phyloP scores from a whole-genome alignment of 2,329 filamentous ascomycete species.

The Aspergillus sp. region DNA sequence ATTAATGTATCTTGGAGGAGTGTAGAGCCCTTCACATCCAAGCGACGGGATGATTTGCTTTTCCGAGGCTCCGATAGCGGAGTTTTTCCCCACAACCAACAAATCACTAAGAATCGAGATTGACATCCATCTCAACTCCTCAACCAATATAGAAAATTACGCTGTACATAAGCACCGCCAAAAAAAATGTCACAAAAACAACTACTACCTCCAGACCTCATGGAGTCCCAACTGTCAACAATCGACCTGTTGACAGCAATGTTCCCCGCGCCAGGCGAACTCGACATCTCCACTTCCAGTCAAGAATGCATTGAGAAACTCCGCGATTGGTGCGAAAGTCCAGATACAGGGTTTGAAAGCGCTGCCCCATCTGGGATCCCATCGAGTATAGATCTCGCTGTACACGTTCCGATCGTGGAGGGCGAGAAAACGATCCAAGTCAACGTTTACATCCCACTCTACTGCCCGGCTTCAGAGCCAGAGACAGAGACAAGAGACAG shows the following conservation, averaged over 20 bases:
- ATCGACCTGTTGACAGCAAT: slow-evolving; percentile 59
- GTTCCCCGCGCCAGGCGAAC: slow-evolving; percentile 50
- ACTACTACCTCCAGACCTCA: slow-evolving; percentile 48
- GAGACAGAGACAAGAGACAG: slow-evolving; percentile 17
- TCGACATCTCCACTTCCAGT: slow-evolving; percentile 48
- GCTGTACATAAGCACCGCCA: neutral
- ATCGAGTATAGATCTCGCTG: slow-evolving; percentile 27
- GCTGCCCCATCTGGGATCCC: slow-evolving; percentile 23
- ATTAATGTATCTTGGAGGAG: too few species aligned
- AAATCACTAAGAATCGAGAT: neutral
- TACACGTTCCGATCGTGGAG: slow-evolving; percentile 31
- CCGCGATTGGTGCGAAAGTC: slow-evolving; percentile 33
- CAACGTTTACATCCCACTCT: slow-evolving; percentile 35
- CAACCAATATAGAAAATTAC: neutral
- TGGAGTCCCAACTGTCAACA: slow-evolving; percentile 55
- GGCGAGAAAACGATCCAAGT: slow-evolving; percentile 33
- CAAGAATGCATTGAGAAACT: slow-evolving; percentile 32
- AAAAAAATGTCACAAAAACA: slow-evolving; percentile 22
- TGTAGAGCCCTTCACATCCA: neutral
- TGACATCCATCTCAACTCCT: neutral
- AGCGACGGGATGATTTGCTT: neutral
- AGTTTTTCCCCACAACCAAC: neutral
- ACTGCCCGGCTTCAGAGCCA: slow-evolving; percentile 12
- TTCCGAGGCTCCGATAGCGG: neutral
- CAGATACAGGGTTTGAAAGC: neutral